These are phyloP conservation scores for Marchantia paleacea DNA, from an alignment of 225 moss, liverwort and hornwort genomes.

Conservation along the genomic window DNA sequence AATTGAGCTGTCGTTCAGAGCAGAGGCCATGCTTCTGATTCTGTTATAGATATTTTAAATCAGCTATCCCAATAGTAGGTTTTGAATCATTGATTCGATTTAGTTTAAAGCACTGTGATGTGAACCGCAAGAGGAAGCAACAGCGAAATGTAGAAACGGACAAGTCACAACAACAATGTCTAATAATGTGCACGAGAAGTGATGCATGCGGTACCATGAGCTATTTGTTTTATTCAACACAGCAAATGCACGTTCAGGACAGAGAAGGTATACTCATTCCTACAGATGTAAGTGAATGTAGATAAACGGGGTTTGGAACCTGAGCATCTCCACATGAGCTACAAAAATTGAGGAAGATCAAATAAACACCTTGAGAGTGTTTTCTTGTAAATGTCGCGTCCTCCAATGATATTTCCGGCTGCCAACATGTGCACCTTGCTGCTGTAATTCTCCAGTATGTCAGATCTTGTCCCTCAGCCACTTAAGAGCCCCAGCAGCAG, in stretches of 20 bases:
- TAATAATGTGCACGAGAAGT: neutral
- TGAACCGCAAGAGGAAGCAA: no score
- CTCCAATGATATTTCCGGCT: constrained; percentile 3
- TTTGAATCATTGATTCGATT: no score
- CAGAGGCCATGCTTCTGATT: no score
- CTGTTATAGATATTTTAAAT: no score
- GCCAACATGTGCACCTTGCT: constrained; percentile 3
- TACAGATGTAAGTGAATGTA: neutral
- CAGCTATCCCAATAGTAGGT: no score
- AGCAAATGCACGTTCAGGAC: neutral
- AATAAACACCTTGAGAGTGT: constrained; percentile 15
- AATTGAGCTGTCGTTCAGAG: no score
- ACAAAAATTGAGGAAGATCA: constrained; percentile 14
- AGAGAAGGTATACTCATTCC: neutral
- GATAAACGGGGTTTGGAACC: neutral
- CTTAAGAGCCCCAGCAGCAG: constrained; percentile 50
- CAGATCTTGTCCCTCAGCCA: constrained; percentile 49
- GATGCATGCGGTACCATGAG: neutral
- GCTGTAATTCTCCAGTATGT: constrained; percentile 5
- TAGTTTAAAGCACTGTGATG: no score
- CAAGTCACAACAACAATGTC: no score
- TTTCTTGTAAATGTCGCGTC: constrained; percentile 7
- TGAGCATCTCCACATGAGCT: neutral
- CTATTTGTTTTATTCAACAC: constrained; percentile 10
- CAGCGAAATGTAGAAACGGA: no score